Evolutionary conservation across 2,329 filamentous ascomycete species (phyloP), one percentile per base, ranked within the genome.

Genomic region (Fusarium succisae): DNA sequence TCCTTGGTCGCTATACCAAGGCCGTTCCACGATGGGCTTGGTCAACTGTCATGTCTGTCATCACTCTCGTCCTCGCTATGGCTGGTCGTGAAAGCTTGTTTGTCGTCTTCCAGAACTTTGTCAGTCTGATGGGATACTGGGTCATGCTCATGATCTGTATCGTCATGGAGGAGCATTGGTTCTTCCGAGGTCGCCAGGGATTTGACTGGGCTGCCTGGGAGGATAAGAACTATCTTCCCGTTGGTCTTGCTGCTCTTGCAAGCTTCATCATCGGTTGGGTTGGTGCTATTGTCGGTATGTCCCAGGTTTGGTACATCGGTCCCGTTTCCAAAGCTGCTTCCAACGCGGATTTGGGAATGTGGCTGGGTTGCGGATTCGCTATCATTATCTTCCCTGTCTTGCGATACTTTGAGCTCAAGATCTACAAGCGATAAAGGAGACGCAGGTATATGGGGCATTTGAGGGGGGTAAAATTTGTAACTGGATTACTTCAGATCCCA

Each of bases 281-380:
- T 7, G 80, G 90, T n/a, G 85, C 90, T 3, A 80, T 91, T 4
- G 87, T 89, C 0, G 86, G 87, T 12, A 91, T 91, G 86, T 85
- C 83, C 5, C 87, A 90, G 76, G 86, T 84, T 3, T 91, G 89
- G 88, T 91, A 87, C 61, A 85, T 86, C 8, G 89, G 89, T 0
- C 89, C 89, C 0, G 86, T 91, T 70, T 89, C 89, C 0, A 79
- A 83, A 77, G 83, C 89, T 37, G 90, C 91, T 6, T 70, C 61
- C 87, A 90, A 45, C 81, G 84, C 64, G 77, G 84, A 82, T 32
- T 84, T 82, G 56, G 89, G 89, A 26, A 80, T 87, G 39, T 85
- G 84, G 8, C 90, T 93, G 73, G 91, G 93, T 79, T 80, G 93
- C 54, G 91, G 86, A 0, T 93, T 93, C 79, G 86, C 83, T 2